These are phyloP conservation scores for Diaporthe sp. DNA, from an alignment of 2,329 filamentous ascomycete species.

Conservation along the genomic window DNA sequence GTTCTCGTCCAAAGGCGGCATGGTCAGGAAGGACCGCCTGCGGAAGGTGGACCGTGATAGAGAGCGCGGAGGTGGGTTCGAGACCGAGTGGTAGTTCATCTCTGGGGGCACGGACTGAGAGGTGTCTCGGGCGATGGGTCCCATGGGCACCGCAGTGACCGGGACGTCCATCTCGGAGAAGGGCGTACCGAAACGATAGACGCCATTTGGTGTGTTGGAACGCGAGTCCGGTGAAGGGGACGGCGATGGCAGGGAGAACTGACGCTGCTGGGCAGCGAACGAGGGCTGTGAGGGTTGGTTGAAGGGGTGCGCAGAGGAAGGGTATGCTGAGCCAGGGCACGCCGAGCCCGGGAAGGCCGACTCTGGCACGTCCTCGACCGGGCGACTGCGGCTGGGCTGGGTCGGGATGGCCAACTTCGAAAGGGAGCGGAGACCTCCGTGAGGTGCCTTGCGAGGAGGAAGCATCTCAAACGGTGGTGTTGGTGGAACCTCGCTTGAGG, in stretches of 20 bases:
- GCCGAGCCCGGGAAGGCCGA: constrained; percentile 49
- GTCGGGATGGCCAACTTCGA: constrained; percentile 74
- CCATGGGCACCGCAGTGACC: constrained; percentile 78
- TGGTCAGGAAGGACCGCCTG: constrained; percentile 76
- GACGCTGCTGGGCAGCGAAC: constrained; percentile 38
- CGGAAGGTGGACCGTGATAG: constrained; percentile 70
- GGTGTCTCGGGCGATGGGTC: constrained; percentile 81
- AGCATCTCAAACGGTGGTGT: constrained; percentile 79
- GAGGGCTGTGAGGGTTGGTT: constrained; percentile 36
- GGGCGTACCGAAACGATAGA: constrained; percentile 86
- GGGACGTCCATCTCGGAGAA: constrained; percentile 94
- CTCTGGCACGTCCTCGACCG: constrained; percentile 44
- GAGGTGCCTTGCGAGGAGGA: constrained; percentile 61
- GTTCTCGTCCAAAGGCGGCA: constrained; percentile 80
- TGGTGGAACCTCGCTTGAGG: constrained; percentile 71
- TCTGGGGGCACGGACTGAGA: constrained; percentile 95
- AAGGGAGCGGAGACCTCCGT: constrained; percentile 69
- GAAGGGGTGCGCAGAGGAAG: constrained; percentile 39
- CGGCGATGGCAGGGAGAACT: constrained; percentile 41
- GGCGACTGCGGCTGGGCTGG: constrained; percentile 45
- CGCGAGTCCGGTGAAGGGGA: constrained; percentile 64
- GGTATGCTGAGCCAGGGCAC: constrained; percentile 45
- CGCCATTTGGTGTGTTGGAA: constrained; percentile 64
- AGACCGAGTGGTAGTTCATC: constrained; percentile 80
- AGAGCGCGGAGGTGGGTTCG: constrained; percentile 57